Conservation (phyloP, 1,139 yeast species). For the Candida albicans region DNA sequence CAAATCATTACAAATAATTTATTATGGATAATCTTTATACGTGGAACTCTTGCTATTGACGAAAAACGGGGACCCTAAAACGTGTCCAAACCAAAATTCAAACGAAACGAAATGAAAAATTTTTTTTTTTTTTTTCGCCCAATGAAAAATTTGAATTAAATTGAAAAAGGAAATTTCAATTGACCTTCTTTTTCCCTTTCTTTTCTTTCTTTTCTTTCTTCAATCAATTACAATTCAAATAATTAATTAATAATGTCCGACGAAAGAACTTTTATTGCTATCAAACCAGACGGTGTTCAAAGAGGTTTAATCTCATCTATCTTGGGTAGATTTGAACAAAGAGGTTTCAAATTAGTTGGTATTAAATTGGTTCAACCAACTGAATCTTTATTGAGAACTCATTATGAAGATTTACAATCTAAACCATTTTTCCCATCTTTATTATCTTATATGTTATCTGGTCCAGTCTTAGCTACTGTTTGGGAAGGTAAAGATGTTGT, state of each 20-base stretch:
- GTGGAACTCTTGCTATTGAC: too few relatives aligned
- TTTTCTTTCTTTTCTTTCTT: constrained; percentile 6
- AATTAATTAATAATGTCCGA: constrained; percentile 39
- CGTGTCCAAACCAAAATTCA: too few relatives aligned
- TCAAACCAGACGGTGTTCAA: constrained; percentile 99
- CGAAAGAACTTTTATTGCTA: constrained; percentile 98
- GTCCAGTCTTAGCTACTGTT: constrained; percentile 98
- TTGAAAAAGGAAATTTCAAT: background rate
- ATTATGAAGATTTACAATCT: constrained; percentile 91
- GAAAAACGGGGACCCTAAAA: too few relatives aligned
- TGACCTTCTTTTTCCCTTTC: background rate
- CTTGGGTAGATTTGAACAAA: constrained; percentile 91
- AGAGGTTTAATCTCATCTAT: constrained; percentile 93
- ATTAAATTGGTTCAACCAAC: constrained; percentile 89
- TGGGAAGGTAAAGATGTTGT: constrained; percentile 99
- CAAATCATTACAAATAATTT: too few relatives aligned
- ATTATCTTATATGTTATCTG: constrained; percentile 94
- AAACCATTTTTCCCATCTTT: constrained; percentile 98
- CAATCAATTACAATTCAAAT: constrained; percentile 1
- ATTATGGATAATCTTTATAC: too few relatives aligned
- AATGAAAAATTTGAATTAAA: constrained; percentile 2
- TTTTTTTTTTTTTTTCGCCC: background rate
- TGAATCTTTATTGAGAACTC: constrained; percentile 85
- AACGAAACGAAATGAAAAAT: background rate
- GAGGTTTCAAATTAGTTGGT: constrained; percentile 97